Evolutionary conservation across 257 asterid genomes (phyloP).

Genomic region (Linderniella brevidens): DNA sequence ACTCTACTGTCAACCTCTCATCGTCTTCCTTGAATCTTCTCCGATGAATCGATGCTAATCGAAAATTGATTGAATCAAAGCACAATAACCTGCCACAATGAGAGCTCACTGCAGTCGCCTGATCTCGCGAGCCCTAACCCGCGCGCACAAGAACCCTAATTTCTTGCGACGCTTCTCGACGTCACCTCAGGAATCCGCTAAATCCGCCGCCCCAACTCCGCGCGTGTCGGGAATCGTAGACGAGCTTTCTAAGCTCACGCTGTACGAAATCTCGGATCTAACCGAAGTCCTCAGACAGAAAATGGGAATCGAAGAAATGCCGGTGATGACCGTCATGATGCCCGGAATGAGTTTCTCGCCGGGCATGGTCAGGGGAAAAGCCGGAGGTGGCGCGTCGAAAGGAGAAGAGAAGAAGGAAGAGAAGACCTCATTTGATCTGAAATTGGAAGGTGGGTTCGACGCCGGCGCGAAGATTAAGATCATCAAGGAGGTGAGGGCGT

Average conservation of each 20-base stretch:
- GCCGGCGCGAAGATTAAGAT: slow-evolving; percentile 63
- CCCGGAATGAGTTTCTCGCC: slow-evolving; percentile 64
- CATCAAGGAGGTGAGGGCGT: slow-evolving; percentile 83
- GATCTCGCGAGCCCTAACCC: slow-evolving; percentile 26
- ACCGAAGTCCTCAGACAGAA: slow-evolving; percentile 41
- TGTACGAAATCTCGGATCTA: slow-evolving; percentile 62
- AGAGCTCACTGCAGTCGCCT: slow-evolving; percentile 23
- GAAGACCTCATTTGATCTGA: slow-evolving; percentile 82
- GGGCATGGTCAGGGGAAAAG: slow-evolving; percentile 34
- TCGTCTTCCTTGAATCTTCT: background rate
- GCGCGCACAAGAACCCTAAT: slow-evolving; percentile 14
- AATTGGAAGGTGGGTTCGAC: slow-evolving; percentile 81
- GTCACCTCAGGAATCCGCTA: slow-evolving; percentile 26
- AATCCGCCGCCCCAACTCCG: slow-evolving; percentile 18
- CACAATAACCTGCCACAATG: slow-evolving; percentile 19
- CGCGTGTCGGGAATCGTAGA: slow-evolving; percentile 36
- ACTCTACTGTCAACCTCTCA: background rate
- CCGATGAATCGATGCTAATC: background rate
- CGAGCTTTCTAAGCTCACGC: slow-evolving; percentile 46
- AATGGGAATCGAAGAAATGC: slow-evolving; percentile 63
- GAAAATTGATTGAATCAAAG: background rate
- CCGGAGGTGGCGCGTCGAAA: slow-evolving; percentile 28
- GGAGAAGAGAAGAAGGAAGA: slow-evolving; percentile 54
- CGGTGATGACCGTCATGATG: slow-evolving; percentile 71
- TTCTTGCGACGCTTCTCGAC: slow-evolving; percentile 20